Conservation (phyloP, 805 yeast genomes). For the Ogataea siamensis region DNA sequence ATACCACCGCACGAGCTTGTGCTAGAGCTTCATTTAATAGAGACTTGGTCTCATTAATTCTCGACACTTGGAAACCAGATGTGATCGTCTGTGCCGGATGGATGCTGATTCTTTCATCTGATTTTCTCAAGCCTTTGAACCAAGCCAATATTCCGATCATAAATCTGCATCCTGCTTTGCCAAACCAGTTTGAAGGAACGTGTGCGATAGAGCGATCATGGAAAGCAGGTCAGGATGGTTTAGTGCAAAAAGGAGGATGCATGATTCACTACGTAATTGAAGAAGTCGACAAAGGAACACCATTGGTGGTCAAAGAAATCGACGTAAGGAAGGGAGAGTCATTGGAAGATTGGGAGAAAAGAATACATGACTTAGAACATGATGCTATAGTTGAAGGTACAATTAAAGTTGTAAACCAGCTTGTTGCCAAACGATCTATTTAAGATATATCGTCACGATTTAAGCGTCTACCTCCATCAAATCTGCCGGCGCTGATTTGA, state of each 20-base stretch:
- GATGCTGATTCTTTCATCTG: conserved; percentile 87
- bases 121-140: conserved; percentile 65
- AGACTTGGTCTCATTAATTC: conserved; percentile 70
- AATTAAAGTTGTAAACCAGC: conserved; percentile 49
- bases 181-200: conserved; percentile 96
- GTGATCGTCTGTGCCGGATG: conserved; percentile 97
- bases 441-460: background rate
- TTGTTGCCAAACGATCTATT: conserved; percentile 15
- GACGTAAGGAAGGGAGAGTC: conserved; percentile 70
- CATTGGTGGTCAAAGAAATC: conserved; percentile 78
- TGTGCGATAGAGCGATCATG: conserved; percentile 96
- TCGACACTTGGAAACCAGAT: conserved; percentile 61
- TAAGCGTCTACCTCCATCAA: conserved; percentile 50
- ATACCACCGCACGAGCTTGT: conserved; percentile 50
- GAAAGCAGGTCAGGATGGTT: conserved; percentile 89
- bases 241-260: conserved; percentile 75
- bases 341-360: conserved; percentile 72
- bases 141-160: conserved; percentile 70
- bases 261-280: conserved; percentile 98
- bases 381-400: conserved; percentile 93
- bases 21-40: conserved; percentile 73
- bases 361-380: conserved; percentile 86
- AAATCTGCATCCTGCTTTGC: conserved; percentile 94
- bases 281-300: conserved; percentile 92
- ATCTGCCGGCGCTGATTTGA: conserved; percentile 39